Percentiles rank a stretch among this genome's conserved stretches.
Conservation (phyloP, 495 filamentous ascomycete genomes). For the Xylaria bambusicola region DNA sequence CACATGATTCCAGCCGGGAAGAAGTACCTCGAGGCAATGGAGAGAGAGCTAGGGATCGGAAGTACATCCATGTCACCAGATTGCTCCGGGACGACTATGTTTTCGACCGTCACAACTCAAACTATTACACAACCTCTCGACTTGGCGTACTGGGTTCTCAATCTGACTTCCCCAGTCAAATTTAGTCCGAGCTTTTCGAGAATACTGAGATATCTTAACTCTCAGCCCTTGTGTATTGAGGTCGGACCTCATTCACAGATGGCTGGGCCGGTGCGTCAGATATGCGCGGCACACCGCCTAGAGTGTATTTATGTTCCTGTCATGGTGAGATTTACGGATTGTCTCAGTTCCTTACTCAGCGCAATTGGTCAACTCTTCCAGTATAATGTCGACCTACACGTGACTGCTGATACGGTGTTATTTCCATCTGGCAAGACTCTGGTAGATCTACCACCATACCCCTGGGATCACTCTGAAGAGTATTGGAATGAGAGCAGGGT, state of each 20-base stretch:
- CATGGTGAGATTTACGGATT: too few species aligned
- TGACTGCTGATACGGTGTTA: neutral
- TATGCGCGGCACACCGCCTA: too few species aligned
- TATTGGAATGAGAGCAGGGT: constrained; percentile 34
- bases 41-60: too few species aligned
- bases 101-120: too few species aligned
- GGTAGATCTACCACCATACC: constrained; percentile 47
- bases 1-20: too few species aligned
- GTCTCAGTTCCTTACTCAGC: too few species aligned
- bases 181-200: constrained; percentile 35
- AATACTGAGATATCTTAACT: constrained; percentile 23
- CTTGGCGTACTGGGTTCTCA: constrained; percentile 34
- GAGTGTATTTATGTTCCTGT: too few species aligned
- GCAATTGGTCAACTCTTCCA: neutral
- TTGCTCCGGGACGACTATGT: too few species aligned
- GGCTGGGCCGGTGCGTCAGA: constrained; percentile 1
- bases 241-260: neutral
- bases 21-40: too few species aligned
- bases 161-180: constrained; percentile 36
- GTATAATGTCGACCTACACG: neutral
- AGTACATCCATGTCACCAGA: too few species aligned
- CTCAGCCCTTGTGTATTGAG: constrained; percentile 21
- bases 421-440: too few species aligned
- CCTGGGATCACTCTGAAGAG: constrained; percentile 45
- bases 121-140: neutral